Conservation (phyloP, 495 filamentous ascomycete genomes). For the Aspergillus bridgeri region DNA sequence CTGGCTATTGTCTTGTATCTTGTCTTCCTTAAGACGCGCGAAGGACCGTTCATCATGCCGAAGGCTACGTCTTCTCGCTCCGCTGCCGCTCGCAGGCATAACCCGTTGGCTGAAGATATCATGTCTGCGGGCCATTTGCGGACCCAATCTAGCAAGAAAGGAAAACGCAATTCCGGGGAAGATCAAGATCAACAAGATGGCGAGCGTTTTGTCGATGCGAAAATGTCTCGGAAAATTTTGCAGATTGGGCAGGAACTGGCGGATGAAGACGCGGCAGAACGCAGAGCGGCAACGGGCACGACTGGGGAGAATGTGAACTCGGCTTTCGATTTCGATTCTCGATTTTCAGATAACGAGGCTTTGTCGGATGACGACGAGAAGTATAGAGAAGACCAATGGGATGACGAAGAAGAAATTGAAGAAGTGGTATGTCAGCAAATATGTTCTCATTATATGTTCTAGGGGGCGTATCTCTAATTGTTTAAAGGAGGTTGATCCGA, state of each 20-base stretch:
- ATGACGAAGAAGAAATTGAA: constrained; percentile 68
- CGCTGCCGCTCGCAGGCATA: constrained; percentile 54
- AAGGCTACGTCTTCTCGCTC: constrained; percentile 42
- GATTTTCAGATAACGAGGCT: constrained; percentile 51
- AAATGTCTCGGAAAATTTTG: constrained; percentile 81
- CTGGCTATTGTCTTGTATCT: not conserved
- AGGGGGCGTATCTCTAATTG: constrained; percentile 13
- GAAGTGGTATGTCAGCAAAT: constrained; percentile 51
- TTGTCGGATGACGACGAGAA: constrained; percentile 57
- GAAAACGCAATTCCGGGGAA: constrained; percentile 53
- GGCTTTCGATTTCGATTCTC: constrained; percentile 64
- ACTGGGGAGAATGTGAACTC: constrained; percentile 41
- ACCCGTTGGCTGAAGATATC: constrained; percentile 71
- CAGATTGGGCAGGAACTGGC: constrained; percentile 78
- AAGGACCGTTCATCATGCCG: constrained; percentile 34
- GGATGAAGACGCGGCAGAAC: constrained; percentile 66
- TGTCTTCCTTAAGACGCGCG: not conserved
- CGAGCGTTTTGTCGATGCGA: constrained; percentile 76
- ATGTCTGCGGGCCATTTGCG: constrained; percentile 59
- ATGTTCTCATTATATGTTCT: constrained; percentile 1
- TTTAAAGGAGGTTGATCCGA: constrained; percentile 74
- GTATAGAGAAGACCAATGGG: constrained; percentile 54
- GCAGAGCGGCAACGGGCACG: constrained; percentile 25
- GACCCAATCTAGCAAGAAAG: constrained; percentile 49
- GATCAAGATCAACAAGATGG: constrained; percentile 58